Conservation (phyloP, 108 stramenopile species). For the Seminavis robusta region DNA sequence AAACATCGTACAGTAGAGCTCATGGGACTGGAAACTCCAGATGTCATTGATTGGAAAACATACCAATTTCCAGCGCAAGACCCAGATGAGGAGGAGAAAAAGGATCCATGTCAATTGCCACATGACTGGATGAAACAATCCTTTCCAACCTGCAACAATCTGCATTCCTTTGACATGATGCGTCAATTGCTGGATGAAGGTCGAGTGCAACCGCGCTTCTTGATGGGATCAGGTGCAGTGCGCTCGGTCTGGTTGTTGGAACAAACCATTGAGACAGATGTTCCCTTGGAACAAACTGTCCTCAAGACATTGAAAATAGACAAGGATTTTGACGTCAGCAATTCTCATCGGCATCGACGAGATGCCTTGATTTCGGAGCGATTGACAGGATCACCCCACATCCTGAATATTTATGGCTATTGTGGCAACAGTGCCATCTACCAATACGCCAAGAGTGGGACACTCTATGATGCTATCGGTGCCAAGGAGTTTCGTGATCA, state of each 20-base stretch:
- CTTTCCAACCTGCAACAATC: conserved; percentile 67
- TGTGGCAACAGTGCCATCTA: conserved; percentile 31
- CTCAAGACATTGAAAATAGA: conserved; percentile 81
- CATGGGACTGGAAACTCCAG: no score
- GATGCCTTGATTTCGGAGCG: conserved; percentile 77
- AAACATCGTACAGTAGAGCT: no score
- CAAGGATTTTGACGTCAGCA: conserved; percentile 74
- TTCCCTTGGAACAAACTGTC: conserved; percentile 38
- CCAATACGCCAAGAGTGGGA: neutral
- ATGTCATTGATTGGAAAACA: no score
- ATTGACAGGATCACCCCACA: conserved; percentile 50
- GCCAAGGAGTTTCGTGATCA: neutral
- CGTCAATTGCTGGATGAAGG: neutral
- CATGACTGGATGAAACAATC: conserved; percentile 62
- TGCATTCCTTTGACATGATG: conserved; percentile 63
- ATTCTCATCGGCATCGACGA: conserved; percentile 62
- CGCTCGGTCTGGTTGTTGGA: conserved; percentile 69
- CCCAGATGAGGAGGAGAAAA: no score
- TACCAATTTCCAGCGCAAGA: no score
- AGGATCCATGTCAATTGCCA: no score
- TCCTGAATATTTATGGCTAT: conserved; percentile 68
- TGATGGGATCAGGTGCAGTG: conserved; percentile 20
- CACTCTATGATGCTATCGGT: neutral
- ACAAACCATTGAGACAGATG: conserved; percentile 17
- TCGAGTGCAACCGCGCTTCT: no score